Base-by-base conservation (phyloP, 2,329 filamentous ascomycete species). In the Pseudogymnoascus sp. region DNA sequence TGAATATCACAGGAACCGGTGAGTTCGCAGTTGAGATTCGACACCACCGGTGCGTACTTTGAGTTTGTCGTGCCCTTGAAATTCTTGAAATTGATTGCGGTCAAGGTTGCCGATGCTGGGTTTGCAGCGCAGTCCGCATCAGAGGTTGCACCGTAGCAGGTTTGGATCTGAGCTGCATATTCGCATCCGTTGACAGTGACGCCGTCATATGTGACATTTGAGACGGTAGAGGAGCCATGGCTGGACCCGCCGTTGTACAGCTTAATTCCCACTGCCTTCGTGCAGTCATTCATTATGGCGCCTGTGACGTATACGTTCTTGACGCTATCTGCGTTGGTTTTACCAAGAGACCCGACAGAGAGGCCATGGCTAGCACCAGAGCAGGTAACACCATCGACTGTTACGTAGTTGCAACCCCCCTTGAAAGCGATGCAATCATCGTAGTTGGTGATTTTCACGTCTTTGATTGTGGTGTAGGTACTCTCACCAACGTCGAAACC, bases 261-360 rank as follows among this genome's bases (percentile, higher is more conserved):
- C 65, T 79, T 80, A 65, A 80, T 79, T 0, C 78, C 77, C 0
- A 71, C 75, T 1, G 77, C 77, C 63, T 79, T 79, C 30, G 73
- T 74, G 1, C 72, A 76, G 20, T 70, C 67, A 25, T 74, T 69
- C 76, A 79, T 77, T 6, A 64, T 72, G 1, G 74, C 75, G 7
- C 72, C 71, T 11, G 69, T 69, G 20, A 78, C 74, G 36, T 75
- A 74, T 22, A 79, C 64, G 60, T 80, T 78, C 58, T 72, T 65
- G 14, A 80, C 78, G 0, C 69, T 71, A 62, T 79, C 77, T n/a
- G 70, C 68, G 6, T 67, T 67, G 6, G 67, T 67, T 38, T 74
- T 74, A 0, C 77, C 78, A 5, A 80, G 68, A 2, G 75, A 78
- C 3, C 78, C 79, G 4, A 81, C 77, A 1, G 75, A 78, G 7